A percentile compares a stretch with the other conserved stretches of the same genome.
These are phyloP conservation scores for Huntiella omanensis DNA, from an alignment of 2,329 filamentous ascomycete species.

Conservation along the genomic window DNA sequence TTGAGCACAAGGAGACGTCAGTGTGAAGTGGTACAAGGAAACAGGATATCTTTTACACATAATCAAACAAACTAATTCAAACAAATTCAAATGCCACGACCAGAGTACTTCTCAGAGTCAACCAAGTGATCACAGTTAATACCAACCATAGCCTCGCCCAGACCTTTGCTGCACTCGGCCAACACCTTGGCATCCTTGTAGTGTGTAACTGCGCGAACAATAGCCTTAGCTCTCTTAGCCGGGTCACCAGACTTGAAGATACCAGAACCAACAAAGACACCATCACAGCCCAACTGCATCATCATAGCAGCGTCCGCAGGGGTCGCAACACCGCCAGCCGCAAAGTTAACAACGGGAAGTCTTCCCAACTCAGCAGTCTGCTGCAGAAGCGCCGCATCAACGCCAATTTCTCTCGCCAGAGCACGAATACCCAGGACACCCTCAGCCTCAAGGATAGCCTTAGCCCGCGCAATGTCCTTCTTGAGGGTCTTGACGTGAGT, in stretches of 20 bases:
- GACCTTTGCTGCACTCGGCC: constrained; percentile 67
- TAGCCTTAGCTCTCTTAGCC: constrained; percentile 75
- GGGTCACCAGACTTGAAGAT: constrained; percentile 97
- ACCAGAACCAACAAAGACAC: constrained; percentile 88
- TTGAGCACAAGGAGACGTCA: not conserved
- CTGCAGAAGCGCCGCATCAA: constrained; percentile 59
- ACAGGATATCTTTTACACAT: not conserved
- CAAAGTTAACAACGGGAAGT: constrained; percentile 92
- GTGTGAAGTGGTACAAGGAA: not conserved
- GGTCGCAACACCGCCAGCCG: constrained; percentile 96
- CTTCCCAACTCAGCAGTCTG: constrained; percentile 75
- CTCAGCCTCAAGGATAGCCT: constrained; percentile 45
- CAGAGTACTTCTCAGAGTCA: constrained; percentile 64
- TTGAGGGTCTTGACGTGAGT: constrained; percentile 89
- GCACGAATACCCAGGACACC: constrained; percentile 40
- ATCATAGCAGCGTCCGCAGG: constrained; percentile 87
- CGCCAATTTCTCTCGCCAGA: constrained; percentile 64
- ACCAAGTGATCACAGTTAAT: constrained; percentile 70
- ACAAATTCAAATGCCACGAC: constrained; percentile 54
- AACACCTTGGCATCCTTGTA: constrained; percentile 71
- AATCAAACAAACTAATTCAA: not conserved
- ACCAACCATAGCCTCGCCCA: constrained; percentile 97
- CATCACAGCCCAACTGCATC: constrained; percentile 98
- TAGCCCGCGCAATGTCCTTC: constrained; percentile 60
- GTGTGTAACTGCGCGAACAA: constrained; percentile 86